Evolutionary conservation across 2,329 filamentous ascomycete species (phyloP).

Genomic region (Diatrype stigma): DNA sequence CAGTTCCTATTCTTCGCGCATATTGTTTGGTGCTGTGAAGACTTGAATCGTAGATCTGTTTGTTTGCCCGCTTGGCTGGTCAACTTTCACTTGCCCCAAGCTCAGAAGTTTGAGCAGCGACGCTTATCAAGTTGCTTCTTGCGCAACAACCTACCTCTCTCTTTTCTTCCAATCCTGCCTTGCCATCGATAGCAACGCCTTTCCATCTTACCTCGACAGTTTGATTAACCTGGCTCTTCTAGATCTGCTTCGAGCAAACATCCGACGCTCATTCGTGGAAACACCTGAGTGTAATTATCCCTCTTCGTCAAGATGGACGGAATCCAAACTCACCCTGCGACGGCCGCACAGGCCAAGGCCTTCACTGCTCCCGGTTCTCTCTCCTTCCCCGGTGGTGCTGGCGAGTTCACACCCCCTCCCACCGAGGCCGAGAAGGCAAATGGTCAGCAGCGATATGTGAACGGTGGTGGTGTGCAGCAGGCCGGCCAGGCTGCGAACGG

Average conservation of each 20-base stretch:
- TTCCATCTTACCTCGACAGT: constrained; percentile 1
- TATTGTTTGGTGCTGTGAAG: background rate
- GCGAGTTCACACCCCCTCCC: constrained; percentile 76
- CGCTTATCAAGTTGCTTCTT: too few species aligned
- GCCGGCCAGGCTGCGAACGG: constrained; percentile 58
- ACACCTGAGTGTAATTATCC: constrained; percentile 3
- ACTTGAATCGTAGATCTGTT: background rate
- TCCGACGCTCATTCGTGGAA: constrained; percentile 7
- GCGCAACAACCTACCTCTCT: too few species aligned
- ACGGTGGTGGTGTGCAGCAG: constrained; percentile 50
- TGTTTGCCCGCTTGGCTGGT: background rate
- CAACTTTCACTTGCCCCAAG: background rate
- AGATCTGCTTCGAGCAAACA: background rate
- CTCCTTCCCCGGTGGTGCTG: constrained; percentile 81
- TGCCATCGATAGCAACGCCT: background rate
- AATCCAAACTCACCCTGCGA: constrained; percentile 69
- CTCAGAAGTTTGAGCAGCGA: background rate
- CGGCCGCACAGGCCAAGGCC: constrained; percentile 87
- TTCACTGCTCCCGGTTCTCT: constrained; percentile 91
- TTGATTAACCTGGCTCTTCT: constrained; percentile 5
- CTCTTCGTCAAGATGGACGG: constrained; percentile 23
- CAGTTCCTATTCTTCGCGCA: constrained; percentile 18
- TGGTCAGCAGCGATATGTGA: constrained; percentile 42
- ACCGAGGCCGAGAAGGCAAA: constrained; percentile 62
- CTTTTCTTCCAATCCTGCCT: too few species aligned